These are phyloP conservation scores for Coemansia brasiliensis DNA, from an alignment of 192 early-diverging fungal genomes.

Conservation along the genomic window DNA sequence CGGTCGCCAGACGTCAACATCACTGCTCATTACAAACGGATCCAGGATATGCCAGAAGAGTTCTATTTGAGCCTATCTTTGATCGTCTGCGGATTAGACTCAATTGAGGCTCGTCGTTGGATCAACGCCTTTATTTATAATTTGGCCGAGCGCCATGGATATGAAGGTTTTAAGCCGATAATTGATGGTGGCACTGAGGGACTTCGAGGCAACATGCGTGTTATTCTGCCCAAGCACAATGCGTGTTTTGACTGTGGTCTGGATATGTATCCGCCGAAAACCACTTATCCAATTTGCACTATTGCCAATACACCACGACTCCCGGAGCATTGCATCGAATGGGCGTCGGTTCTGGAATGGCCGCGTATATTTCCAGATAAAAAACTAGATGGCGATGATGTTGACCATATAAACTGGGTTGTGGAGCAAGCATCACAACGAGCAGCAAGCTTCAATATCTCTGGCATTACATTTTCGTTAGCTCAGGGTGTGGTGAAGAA, in stretches of 20 bases:
- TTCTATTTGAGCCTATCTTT: conserved; percentile 87
- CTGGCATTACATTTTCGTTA: conserved; percentile 84
- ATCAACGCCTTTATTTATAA: conserved; percentile 88
- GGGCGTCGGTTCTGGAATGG: conserved; percentile 93
- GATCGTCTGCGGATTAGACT: conserved; percentile 92
- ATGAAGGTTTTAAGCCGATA: conserved; percentile 77
- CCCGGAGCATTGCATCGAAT: conserved; percentile 98
- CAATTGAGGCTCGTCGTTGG: conserved; percentile 94
- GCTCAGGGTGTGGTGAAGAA: conserved; percentile 98
- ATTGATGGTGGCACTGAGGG: conserved; percentile 97
- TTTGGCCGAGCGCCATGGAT: conserved; percentile 74
- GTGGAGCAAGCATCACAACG: conserved; percentile 65
- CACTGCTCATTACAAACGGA: conserved; percentile 82
- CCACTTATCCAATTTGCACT: conserved; percentile 93
- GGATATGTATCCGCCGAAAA: conserved; percentile 86
- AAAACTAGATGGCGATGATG: conserved; percentile 78
- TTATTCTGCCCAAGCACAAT: conserved; percentile 81
- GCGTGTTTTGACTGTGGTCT: conserved; percentile 97
- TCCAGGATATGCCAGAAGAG: conserved; percentile 95
- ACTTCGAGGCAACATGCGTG: conserved; percentile 91
- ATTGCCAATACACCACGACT: conserved; percentile 97
- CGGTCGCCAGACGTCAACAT: conserved; percentile 68
- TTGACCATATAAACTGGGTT: conserved; percentile 76
- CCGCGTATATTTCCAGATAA: conserved; percentile 74
- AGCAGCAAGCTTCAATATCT: conserved; percentile 81